Percentiles rank a stretch among this genome's conserved stretches.
Evolutionary conservation across 2,329 filamentous ascomycete genomes (phyloP).

Genomic region (Didymella segeticola): DNA sequence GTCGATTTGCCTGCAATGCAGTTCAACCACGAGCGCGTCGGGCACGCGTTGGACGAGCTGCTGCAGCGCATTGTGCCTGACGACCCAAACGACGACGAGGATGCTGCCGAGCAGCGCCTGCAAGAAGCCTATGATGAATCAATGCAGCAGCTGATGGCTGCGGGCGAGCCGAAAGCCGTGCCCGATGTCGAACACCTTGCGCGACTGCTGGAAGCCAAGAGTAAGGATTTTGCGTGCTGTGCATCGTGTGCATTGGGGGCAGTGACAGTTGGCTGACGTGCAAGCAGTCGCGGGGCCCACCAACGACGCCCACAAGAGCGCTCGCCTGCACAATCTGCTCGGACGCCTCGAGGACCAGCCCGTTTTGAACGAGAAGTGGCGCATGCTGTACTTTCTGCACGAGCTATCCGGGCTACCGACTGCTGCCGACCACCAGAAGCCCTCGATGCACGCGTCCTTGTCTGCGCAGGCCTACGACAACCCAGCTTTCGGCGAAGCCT

Average conservation of each 20-base stretch:
- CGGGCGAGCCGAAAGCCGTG: constrained; percentile 61
- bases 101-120: constrained; percentile 71
- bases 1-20: constrained; percentile 43
- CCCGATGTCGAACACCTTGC: constrained; percentile 89
- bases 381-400: constrained; percentile 89
- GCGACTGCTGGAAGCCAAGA: constrained; percentile 87
- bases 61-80: constrained; percentile 75
- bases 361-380: constrained; percentile 95
- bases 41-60: constrained; percentile 79
- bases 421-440: constrained; percentile 15
- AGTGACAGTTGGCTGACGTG: constrained; percentile 16
- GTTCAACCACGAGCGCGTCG: constrained; percentile 66
- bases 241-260: too few relatives aligned
- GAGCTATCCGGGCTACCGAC: constrained; percentile 71
- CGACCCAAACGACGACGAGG: constrained; percentile 70
- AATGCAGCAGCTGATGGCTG: constrained; percentile 53
- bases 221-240: constrained; percentile 31
- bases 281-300: constrained; percentile 73
- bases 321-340: constrained; percentile 89
- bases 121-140: constrained; percentile 65
- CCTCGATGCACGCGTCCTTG: constrained; percentile 30
- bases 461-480: constrained; percentile 26
- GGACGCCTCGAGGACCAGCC: constrained; percentile 87
- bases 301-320: constrained; percentile 70
- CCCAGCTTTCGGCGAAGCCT: constrained; percentile 54